Conservation (phyloP, 352 stramenopile species). For the Blastocystis sp. region DNA sequence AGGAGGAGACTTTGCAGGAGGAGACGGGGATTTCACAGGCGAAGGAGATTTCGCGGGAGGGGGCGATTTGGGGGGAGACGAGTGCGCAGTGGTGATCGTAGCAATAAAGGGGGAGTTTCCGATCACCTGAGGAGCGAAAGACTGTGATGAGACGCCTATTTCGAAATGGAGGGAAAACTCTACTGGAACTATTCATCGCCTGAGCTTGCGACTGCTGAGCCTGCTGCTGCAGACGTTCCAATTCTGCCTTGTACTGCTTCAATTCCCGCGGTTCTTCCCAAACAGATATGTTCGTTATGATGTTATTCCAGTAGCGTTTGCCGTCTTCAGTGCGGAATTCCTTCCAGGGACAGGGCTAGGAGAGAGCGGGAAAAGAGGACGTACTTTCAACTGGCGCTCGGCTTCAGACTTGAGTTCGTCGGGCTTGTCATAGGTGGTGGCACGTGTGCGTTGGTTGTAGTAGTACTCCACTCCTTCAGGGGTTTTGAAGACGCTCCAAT, state of each 20-base stretch:
- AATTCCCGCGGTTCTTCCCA: conserved; percentile 50
- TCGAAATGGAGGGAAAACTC: too few species aligned
- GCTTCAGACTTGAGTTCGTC: conserved; percentile 32
- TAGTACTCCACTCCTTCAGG: conserved; percentile 34
- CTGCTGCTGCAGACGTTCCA: background rate
- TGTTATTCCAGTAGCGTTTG: conserved; percentile 6
- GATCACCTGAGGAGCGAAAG: background rate
- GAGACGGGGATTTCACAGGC: background rate
- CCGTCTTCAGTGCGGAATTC: conserved; percentile 38
- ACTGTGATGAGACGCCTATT: background rate
- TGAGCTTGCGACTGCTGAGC: background rate
- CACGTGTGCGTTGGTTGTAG: conserved; percentile 35
- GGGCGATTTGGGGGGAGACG: background rate
- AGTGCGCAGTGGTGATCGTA: background rate
- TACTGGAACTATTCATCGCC: too few species aligned
- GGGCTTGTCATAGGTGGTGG: conserved; percentile 41
- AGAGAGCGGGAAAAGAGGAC: background rate
- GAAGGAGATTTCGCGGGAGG: background rate
- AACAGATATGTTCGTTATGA: background rate
- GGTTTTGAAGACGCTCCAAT: conserved; percentile 17
- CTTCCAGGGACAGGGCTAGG: conserved; percentile 54
- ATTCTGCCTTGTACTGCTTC: background rate
- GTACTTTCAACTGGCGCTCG: background rate
- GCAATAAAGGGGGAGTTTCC: conserved; percentile 27
- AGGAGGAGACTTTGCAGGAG: background rate